phyloP scores from a whole-genome alignment of 352 stramenopile genomes.

The Globisporangium lucens region DNA sequence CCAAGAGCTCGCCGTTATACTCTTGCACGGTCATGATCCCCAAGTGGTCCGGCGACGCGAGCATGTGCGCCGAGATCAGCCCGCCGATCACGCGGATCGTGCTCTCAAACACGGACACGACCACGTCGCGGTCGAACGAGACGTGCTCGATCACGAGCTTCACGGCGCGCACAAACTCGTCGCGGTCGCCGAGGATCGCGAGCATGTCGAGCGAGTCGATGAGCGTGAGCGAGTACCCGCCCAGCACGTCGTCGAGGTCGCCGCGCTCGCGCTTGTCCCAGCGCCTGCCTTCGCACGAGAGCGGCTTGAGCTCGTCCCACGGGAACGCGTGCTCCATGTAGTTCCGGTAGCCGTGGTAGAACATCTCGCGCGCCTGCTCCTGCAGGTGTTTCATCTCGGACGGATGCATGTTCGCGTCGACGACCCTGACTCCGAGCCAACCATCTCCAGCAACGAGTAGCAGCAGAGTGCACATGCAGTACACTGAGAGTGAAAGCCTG shows the following conservation, averaged over 20 bases:
- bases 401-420: constrained; percentile 50
- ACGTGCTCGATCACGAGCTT: constrained; percentile 55
- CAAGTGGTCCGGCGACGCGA: constrained; percentile 60
- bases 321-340: constrained; percentile 88
- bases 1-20: constrained; percentile 94
- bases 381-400: constrained; percentile 65
- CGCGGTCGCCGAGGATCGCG: constrained; percentile 75
- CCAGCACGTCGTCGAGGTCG: constrained; percentile 84
- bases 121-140: constrained; percentile 86
- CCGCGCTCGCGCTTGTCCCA: constrained; percentile 80
- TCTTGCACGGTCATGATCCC: constrained; percentile 49
- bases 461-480: not conserved
- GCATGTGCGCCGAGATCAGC: constrained; percentile 88
- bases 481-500: not conserved
- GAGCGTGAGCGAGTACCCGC: constrained; percentile 81
- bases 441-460: not conserved
- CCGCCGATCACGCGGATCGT: constrained; percentile 92
- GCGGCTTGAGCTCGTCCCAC: constrained; percentile 86
- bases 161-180: constrained; percentile 74
- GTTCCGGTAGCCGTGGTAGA: constrained; percentile 85
- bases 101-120: constrained; percentile 91
- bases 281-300: constrained; percentile 69
- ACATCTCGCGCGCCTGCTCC: constrained; percentile 82
- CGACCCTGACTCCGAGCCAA: not conserved
- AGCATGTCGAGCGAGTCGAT: constrained; percentile 90